phyloP scores from a whole-genome alignment of 345 rosid species.

The Passiflora organensis region DNA sequence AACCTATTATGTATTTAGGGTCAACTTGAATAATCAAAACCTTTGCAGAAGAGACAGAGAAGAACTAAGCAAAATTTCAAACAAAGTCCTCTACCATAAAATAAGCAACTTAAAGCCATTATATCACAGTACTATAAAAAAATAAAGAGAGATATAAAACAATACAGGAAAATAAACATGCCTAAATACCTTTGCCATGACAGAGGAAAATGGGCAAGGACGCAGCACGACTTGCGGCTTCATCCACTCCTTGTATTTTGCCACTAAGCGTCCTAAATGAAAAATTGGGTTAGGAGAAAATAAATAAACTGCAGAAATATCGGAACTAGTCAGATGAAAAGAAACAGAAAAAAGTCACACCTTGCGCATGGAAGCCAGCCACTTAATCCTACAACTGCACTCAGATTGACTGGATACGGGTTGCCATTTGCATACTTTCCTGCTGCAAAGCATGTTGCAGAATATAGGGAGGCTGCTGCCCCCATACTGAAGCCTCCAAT shows the following conservation, averaged over 20 bases:
- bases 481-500: conserved; percentile 99
- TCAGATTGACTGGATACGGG: conserved; percentile 64
- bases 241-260: conserved; percentile 48
- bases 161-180: conserved; percentile 4
- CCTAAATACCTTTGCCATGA: conserved; percentile 70
- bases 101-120: no score
- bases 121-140: neutral
- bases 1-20: no score
- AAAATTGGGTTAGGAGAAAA: neutral
- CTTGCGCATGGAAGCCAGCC: conserved; percentile 98
- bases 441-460: conserved; percentile 65
- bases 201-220: conserved; percentile 77
- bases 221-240: conserved; percentile 58
- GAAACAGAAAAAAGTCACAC: conserved; percentile 36
- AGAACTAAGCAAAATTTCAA: no score
- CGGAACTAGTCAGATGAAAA: conserved; percentile 9
- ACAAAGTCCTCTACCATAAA: no score
- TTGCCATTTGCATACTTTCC: conserved; percentile 73
- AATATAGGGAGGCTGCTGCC: conserved; percentile 79
- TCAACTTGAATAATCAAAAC: no score
- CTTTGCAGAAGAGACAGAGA: no score
- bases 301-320: neutral
- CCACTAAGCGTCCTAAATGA: conserved; percentile 48
- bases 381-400: conserved; percentile 82
- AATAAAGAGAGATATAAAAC: neutral